A percentile compares a stretch with the other conserved stretches of the same genome.
These are phyloP conservation scores for Eimeria necatrix DNA, from an alignment of 169 alveolate genomes.

Conservation along the genomic window DNA sequence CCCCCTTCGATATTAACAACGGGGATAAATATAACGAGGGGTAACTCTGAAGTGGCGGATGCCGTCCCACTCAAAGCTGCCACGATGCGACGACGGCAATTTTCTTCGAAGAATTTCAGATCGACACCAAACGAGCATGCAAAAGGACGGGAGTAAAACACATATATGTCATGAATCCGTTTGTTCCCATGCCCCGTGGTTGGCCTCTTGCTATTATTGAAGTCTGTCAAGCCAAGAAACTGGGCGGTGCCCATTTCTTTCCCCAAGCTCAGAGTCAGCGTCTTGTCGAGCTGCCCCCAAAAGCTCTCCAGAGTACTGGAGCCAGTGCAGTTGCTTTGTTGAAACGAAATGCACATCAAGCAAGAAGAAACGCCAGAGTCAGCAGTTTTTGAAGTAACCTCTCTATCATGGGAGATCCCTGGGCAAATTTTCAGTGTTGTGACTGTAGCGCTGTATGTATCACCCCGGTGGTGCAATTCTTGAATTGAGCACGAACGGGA, in stretches of 20 bases:
- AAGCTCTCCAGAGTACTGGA: background rate
- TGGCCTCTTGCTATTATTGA: background rate
- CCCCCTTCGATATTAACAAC: conserved; percentile 2
- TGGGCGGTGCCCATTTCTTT: background rate
- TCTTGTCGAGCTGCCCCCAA: background rate
- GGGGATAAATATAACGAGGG: conserved; percentile 48
- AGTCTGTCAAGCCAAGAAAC: too few relatives aligned
- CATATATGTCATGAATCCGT: conserved; percentile 36
- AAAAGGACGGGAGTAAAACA: conserved; percentile 43
- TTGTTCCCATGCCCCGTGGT: background rate
- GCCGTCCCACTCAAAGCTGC: conserved; percentile 26
- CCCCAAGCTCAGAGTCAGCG: conserved; percentile 1
- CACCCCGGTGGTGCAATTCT: background rate
- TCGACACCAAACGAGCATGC: background rate
- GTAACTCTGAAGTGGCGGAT: background rate
- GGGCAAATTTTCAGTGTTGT: background rate
- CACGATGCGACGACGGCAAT: conserved; percentile 6
- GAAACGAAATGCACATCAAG: conserved; percentile 39
- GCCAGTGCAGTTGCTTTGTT: background rate
- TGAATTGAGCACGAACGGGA: background rate
- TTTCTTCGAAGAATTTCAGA: conserved; percentile 21
- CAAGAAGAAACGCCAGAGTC: background rate
- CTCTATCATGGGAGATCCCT: background rate
- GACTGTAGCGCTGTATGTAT: background rate
- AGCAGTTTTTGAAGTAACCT: background rate